These are phyloP conservation scores for Emericellopsis cladophorae DNA, from an alignment of 2,329 filamentous ascomycete species.

Conservation along the genomic window DNA sequence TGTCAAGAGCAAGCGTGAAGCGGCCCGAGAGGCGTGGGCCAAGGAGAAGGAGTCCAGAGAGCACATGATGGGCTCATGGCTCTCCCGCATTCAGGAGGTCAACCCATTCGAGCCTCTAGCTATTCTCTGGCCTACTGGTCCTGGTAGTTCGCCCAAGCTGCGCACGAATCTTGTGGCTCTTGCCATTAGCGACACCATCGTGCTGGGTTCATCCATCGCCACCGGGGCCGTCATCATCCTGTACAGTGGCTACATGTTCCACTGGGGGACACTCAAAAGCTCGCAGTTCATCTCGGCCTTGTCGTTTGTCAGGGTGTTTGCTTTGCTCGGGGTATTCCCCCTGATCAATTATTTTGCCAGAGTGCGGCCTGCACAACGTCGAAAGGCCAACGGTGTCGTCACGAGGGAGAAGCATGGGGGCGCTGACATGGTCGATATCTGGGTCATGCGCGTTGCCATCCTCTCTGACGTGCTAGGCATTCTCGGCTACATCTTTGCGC, in stretches of 20 bases:
- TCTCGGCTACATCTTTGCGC: constrained; percentile 58
- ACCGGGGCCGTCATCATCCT: constrained; percentile 70
- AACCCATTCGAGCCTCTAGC: constrained; percentile 69
- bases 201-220: constrained; percentile 74
- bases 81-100: constrained; percentile 25
- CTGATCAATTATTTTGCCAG: constrained; percentile 66
- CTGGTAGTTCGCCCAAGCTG: constrained; percentile 42
- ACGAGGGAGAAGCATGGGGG: constrained; percentile 45
- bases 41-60: constrained; percentile 27
- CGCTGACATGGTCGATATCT: constrained; percentile 66
- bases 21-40: constrained; percentile 56
- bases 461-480: constrained; percentile 66
- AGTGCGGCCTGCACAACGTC: constrained; percentile 30
- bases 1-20: constrained; percentile 55
- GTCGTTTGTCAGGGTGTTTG: constrained; percentile 63
- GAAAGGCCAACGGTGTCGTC: constrained; percentile 20
- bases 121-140: constrained; percentile 63
- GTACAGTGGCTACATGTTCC: constrained; percentile 70
- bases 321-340: constrained; percentile 65
- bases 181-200: constrained; percentile 66
- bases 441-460: constrained; percentile 62
- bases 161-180: constrained; percentile 75
- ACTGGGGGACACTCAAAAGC: constrained; percentile 71
- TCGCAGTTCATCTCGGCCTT: constrained; percentile 71
- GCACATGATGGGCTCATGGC: constrained; percentile 10